These are phyloP conservation scores for Trichosporon sp. DNA, from an alignment of 1,284 basidiomycete species.

Conservation along the genomic window DNA sequence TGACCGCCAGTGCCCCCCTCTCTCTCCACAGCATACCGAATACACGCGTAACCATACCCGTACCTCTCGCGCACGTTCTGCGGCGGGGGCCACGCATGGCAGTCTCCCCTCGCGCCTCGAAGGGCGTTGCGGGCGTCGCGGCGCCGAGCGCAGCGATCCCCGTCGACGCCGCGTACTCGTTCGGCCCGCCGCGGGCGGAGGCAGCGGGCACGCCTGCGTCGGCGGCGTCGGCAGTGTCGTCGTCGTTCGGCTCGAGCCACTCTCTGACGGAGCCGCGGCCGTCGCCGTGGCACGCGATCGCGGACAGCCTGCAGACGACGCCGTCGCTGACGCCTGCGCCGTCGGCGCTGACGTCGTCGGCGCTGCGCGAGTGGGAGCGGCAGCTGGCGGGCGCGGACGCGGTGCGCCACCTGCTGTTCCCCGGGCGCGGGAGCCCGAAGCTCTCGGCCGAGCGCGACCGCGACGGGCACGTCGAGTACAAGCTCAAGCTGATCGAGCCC, in stretches of 20 bases:
- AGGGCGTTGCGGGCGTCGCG: neutral
- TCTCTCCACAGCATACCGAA: neutral
- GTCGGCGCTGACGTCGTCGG: slow-evolving; percentile 12
- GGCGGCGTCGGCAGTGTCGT: neutral
- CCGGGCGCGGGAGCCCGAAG: slow-evolving; percentile 27
- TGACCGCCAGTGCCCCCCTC: neutral
- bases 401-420: slow-evolving; percentile 34
- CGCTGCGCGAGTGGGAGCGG: slow-evolving; percentile 41
- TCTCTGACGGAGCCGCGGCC: slow-evolving; percentile 25
- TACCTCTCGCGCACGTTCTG: neutral
- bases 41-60: neutral
- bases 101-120: neutral
- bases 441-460: slow-evolving; percentile 48
- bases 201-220: too few species aligned
- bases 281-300: slow-evolving; percentile 46
- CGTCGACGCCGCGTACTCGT: neutral
- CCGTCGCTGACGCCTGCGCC: slow-evolving; percentile 21
- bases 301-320: slow-evolving; percentile 38
- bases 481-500: slow-evolving; percentile 48
- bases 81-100: neutral
- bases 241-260: neutral
- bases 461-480: slow-evolving; percentile 51
- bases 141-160: neutral
- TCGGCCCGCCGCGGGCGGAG: neutral
- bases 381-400: slow-evolving; percentile 28